Evolutionary conservation across 2,329 filamentous ascomycete genomes (phyloP), one percentile per base, ranked within the genome.

Genomic region (Paecilomyces fulvus): DNA sequence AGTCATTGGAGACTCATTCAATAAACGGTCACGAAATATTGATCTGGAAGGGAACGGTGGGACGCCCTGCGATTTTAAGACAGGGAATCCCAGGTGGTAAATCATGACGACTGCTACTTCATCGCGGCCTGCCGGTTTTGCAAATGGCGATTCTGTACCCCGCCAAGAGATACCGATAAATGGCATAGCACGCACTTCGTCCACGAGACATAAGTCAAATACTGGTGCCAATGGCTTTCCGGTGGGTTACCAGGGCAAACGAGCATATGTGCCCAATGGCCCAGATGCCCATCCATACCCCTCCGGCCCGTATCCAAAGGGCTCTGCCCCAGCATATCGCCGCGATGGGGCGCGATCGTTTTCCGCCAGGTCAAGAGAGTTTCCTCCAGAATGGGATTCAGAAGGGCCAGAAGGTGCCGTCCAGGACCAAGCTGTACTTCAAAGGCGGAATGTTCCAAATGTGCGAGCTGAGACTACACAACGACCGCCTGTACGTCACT

Each of bases 271-370:
- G 10, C 79, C 83, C 17, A 74, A 77, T 52, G 83, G 81, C 31
- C 83, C 86, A 60, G 85, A 88, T 61, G 81, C 79, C 28, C 83
- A 85, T 55, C 79, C 78, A 64, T 79, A 76, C 30, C 83, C 83
- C 43, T 83, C 86, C 3, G 64, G 79, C 33, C 83, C 80, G 66
- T 85, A 83, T 68, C 79, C 75, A 59, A 75, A 79, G 46, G 74
- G 72, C 60, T 70, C 70, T 51, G 71, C 62, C n/a, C 54, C 53
- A 30, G 50, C 53, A 21, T 58, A 58, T 37, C 58, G 57, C 9
- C 57, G 49, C 30, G 52, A 59, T 30, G 54, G 54, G 25, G 48
- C 58, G 10, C 60, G 62, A n/a, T 69, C 67, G 21, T 67, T 68
- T 49, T 63, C 66, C 17, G 60, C 63, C 11, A 61, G 68, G 58